Conservation (phyloP, 495 filamentous ascomycete genomes). For the Penicillium flavigenum region DNA sequence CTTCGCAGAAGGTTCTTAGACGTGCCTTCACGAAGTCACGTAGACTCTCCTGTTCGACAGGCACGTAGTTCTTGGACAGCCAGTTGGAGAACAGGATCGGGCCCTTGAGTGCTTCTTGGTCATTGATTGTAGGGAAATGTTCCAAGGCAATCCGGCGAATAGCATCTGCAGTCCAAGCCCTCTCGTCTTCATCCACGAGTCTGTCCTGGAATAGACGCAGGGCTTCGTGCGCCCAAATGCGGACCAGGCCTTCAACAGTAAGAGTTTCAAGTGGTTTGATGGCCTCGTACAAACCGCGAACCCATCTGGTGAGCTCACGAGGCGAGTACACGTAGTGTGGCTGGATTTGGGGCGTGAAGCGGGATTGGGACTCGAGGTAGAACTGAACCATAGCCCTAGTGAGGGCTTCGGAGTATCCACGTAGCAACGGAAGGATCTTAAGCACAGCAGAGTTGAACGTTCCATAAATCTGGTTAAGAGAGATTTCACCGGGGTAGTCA, state of each 20-base stretch:
- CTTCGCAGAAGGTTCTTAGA: constrained; percentile 97
- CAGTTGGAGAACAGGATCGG: constrained; percentile 98
- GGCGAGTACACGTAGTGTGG: constrained; percentile 99
- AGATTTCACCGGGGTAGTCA: constrained; percentile 94
- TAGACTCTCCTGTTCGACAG: constrained; percentile 89
- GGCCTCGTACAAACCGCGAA: constrained; percentile 93
- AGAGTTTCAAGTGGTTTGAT: constrained; percentile 88
- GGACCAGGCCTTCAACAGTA: constrained; percentile 84
- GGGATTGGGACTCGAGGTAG: constrained; percentile 88
- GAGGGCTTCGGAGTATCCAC: constrained; percentile 88
- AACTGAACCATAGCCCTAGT: constrained; percentile 98
- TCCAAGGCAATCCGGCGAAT: constrained; percentile 82
- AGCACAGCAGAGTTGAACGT: constrained; percentile 96
- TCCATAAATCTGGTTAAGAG: constrained; percentile 93
- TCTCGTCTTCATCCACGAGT: constrained; percentile 89
- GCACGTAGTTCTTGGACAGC: constrained; percentile 98
- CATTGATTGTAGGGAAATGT: constrained; percentile 89
- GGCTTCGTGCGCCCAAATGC: constrained; percentile 98
- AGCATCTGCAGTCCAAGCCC: constrained; percentile 88
- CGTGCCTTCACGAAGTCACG: constrained; percentile 97
- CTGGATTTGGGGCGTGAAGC: constrained; percentile 93
- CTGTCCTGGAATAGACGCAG: constrained; percentile 95
- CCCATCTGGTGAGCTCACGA: constrained; percentile 96
- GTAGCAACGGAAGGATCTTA: constrained; percentile 93
- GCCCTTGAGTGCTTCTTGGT: constrained; percentile 81